Evolutionary conservation across 129 eudicot genomes (phyloP), one percentile per base, ranked within the genome.

Genomic region (Scalesia atractyloides): DNA sequence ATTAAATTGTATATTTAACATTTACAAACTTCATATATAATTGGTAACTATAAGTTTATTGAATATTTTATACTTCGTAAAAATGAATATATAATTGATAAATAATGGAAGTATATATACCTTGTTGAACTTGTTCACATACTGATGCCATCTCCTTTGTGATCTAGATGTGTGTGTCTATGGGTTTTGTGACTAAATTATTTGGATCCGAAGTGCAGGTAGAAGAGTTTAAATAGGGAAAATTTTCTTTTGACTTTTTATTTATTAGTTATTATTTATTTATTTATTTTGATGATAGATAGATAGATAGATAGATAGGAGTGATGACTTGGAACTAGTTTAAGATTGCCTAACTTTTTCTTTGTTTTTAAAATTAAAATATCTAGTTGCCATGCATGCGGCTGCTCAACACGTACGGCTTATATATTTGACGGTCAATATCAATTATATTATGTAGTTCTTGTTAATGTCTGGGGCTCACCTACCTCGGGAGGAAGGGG

Each of bases 121-220:
- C 65, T 59, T 59, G 65, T 26, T 13, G 17, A 19, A 59, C 65
- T 59, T 59, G 65, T 59, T 59, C 65, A 14, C 65, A 14, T 12
- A 13, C 15, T 59, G 65, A 59, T 11, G 41, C 65, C 65, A 59
- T 59, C 43, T 59, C 18, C 41, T 24, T 59, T 26, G 65, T 59
- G 65, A 24, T 30, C 6, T 26, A 59, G 65, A 10, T 59, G 65
- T 30, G 43, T 17, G 59, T 53, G 6, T 59, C n/a, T 22, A 37
- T 59, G 65, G 43, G 65, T 11, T 59, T 24, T 59, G 3, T 13
- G 8, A 59, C 11, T 59, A 0, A 41, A 7, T 41, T 59, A 14
- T 59, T 24, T 59, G 43, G 43, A 26, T 26, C 18, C 43, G 4
- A 58, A 19, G 61, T 54, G 30, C 15, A 7, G 13, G 8, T 24